Conservation (phyloP, 2,329 filamentous ascomycete species). For the Aspergillus unguis region DNA sequence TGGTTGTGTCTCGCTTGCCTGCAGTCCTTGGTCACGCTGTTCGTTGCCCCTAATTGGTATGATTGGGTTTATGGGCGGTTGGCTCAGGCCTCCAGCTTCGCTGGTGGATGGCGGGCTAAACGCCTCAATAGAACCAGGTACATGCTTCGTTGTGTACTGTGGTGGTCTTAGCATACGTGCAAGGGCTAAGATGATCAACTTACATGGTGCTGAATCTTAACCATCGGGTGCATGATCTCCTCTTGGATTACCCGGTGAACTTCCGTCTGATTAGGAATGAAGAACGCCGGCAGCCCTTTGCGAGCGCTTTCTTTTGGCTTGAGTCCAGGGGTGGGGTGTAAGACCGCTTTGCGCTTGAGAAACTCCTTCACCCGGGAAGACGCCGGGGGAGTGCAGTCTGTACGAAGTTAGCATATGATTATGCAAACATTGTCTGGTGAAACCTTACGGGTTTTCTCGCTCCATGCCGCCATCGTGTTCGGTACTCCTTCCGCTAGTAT, state of each 20-base stretch:
- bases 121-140: constrained; percentile 2
- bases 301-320: constrained; percentile 30
- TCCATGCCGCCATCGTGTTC: constrained; percentile 22
- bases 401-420: constrained; percentile 12
- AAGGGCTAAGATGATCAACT: constrained; percentile 5
- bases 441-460: constrained; percentile 31
- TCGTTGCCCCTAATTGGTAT: neutral
- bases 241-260: constrained; percentile 19
- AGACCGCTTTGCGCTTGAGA: constrained; percentile 25
- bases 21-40: neutral
- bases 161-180: constrained; percentile 6
- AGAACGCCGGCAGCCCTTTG: constrained; percentile 30
- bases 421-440: neutral
- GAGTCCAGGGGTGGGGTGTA: constrained; percentile 29
- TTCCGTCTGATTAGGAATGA: constrained; percentile 20
- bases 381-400: constrained; percentile 32
- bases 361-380: constrained; percentile 29
- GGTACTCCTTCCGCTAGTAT: constrained; percentile 31
- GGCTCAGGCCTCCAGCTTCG: neutral
- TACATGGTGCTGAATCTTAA: constrained; percentile 34
- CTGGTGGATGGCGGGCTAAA: constrained; percentile 4
- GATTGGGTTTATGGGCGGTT: constrained; percentile 1
- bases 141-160: constrained; percentile 12
- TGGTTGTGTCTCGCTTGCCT: neutral
- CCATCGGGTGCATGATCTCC: constrained; percentile 32